These are phyloP conservation scores for Penicillium sp. DNA, from an alignment of 2,329 filamentous ascomycete species.

Conservation along the genomic window DNA sequence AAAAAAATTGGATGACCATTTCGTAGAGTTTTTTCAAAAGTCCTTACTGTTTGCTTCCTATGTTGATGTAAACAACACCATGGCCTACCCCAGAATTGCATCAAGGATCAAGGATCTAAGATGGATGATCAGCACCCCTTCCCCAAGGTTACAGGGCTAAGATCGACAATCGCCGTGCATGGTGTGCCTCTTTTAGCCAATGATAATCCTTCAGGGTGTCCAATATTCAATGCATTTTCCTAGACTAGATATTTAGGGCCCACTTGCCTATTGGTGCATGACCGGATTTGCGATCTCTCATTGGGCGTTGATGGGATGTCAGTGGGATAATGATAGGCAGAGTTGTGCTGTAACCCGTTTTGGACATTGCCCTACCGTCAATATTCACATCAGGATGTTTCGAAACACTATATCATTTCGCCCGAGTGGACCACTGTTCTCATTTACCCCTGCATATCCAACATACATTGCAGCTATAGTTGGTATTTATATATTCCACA, in stretches of 20 bases:
- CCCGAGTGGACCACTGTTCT: not conserved
- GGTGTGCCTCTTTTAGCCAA: not conserved
- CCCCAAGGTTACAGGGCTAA: not conserved
- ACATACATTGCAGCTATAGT: not conserved
- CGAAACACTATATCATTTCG: not conserved
- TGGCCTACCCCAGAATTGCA: not conserved
- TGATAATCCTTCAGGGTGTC: not conserved
- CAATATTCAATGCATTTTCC: not conserved
- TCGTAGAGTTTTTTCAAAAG: no score
- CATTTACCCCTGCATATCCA: not conserved
- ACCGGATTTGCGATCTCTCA: not conserved
- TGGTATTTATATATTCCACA: not conserved
- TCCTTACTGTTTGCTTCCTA: not conserved
- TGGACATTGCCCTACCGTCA: not conserved
- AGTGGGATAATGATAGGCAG: not conserved
- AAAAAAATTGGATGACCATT: no score
- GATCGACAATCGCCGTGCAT: not conserved
- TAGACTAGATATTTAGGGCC: no score
- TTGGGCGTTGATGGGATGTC: not conserved
- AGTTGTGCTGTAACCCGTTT: not conserved
- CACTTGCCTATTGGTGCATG: not conserved
- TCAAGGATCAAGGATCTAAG: not conserved
- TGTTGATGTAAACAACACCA: not conserved
- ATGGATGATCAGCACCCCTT: not conserved
- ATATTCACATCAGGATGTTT: not conserved